These are phyloP conservation scores for Testicularia cyperi DNA, from an alignment of 1,284 basidiomycete genomes.

Conservation along the genomic window DNA sequence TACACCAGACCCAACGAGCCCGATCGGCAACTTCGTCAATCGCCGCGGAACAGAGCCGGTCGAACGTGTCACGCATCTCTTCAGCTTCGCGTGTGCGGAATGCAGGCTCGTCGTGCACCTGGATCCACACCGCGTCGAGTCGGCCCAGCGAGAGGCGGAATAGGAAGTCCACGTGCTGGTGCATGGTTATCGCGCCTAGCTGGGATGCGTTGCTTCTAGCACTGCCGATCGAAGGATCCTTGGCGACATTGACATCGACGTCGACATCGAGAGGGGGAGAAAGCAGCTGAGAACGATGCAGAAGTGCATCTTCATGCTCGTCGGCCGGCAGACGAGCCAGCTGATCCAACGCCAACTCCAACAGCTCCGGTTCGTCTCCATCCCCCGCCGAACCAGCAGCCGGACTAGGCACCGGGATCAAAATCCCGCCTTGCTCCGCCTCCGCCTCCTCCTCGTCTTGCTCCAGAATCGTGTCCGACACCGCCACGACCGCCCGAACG, in stretches of 20 bases:
- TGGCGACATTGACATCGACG: too few relatives aligned
- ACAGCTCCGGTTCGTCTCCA: neutral
- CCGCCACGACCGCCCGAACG: constrained; percentile 9
- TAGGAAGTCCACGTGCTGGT: constrained; percentile 7
- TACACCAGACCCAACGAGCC: too few relatives aligned
- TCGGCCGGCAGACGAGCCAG: constrained; percentile 11
- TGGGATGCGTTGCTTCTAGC: too few relatives aligned
- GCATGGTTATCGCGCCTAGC: constrained; percentile 1
- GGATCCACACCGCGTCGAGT: constrained; percentile 17
- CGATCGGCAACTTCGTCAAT: constrained; percentile 17
- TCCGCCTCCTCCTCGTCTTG: constrained; percentile 6
- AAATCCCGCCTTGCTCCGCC: constrained; percentile 2
- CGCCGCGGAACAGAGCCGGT: constrained; percentile 6
- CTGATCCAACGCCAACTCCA: constrained; percentile 16
- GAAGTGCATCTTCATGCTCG: constrained; percentile 4
- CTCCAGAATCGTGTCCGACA: constrained; percentile 24
- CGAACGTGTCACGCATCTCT: neutral
- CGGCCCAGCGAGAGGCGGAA: constrained; percentile 11
- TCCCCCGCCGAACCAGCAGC: neutral
- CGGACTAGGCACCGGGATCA: constrained; percentile 5
- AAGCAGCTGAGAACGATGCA: constrained; percentile 8
- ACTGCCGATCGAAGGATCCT: too few relatives aligned
- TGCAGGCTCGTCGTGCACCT: neutral
- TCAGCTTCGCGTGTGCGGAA: neutral
- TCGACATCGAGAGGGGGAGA: constrained; percentile 1